Percentiles rank a stretch among this genome's conserved stretches.
Evolutionary conservation across 345 rosid genomes (phyloP).

Genomic region (Salix brachista): DNA sequence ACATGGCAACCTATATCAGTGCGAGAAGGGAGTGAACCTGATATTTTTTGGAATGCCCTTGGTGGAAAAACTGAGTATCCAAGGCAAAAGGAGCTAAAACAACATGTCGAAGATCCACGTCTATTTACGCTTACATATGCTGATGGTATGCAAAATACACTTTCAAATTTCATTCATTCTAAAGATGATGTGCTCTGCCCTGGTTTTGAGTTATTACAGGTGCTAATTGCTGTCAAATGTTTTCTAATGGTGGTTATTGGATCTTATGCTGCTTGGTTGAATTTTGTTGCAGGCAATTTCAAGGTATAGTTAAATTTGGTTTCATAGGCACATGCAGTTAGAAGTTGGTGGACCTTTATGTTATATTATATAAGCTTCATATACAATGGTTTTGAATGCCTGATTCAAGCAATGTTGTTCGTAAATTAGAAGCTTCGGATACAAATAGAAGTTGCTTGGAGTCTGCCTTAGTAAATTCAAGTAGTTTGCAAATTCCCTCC

Average conservation of each 20-base stretch:
- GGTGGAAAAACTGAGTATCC: conserved; percentile 81
- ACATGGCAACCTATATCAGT: conserved; percentile 61
- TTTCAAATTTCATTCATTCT: conserved; percentile 25
- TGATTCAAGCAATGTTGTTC: neutral
- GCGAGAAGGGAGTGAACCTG: conserved; percentile 84
- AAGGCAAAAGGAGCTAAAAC: conserved; percentile 47
- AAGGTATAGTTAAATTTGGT: conserved; percentile 48
- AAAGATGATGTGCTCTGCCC: conserved; percentile 37
- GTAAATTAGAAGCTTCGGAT: too few species aligned
- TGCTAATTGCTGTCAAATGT: conserved; percentile 29
- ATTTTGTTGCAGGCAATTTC: conserved; percentile 56
- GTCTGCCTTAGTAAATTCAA: neutral
- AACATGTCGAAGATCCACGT: conserved; percentile 59
- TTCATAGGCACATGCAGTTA: conserved; percentile 11
- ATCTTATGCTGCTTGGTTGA: conserved; percentile 40
- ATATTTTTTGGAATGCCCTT: conserved; percentile 68
- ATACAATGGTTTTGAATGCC: conserved; percentile 1
- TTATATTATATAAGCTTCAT: neutral
- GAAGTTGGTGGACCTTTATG: conserved; percentile 1
- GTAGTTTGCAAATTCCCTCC: neutral
- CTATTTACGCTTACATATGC: conserved; percentile 39
- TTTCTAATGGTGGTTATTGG: conserved; percentile 44
- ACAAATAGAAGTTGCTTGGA: neutral
- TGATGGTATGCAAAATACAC: conserved; percentile 48
- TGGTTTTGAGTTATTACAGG: conserved; percentile 45